Evolutionary conservation across 208 protist species (phyloP).

Genomic region (Blastocrithidia nonstop): DNA sequence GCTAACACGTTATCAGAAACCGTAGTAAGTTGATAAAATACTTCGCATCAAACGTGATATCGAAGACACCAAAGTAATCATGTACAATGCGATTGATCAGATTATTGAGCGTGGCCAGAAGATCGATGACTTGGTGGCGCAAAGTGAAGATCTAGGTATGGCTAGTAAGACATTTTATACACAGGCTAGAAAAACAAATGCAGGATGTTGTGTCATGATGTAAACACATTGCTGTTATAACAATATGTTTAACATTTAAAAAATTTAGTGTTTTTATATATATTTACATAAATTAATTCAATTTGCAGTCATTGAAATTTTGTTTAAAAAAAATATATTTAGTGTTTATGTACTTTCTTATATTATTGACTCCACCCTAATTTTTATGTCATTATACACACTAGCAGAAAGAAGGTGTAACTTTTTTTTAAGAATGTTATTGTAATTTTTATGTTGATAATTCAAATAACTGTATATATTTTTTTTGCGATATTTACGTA

Average conservation of each 20-base stretch:
- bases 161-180: conserved; percentile 86
- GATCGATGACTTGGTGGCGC: conserved; percentile 77
- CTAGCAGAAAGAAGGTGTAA: too few species aligned
- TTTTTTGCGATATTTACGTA: too few species aligned
- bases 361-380: too few species aligned
- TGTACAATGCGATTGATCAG: conserved; percentile 87
- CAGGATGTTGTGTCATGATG: conserved; percentile 77
- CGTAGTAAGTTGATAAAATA: conserved; percentile 82
- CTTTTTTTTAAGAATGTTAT: too few species aligned
- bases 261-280: background rate
- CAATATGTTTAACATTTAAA: conserved; percentile 8
- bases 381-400: too few species aligned
- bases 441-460: too few species aligned
- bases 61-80: conserved; percentile 85
- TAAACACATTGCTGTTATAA: too few species aligned
- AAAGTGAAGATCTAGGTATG: conserved; percentile 66
- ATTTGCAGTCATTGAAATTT: too few species aligned
- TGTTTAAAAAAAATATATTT: too few species aligned
- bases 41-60: conserved; percentile 79
- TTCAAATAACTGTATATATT: too few species aligned
- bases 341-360: too few species aligned
- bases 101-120: conserved; percentile 82
- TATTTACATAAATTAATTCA: conserved; percentile 1
- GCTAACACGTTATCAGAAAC: conserved; percentile 78
- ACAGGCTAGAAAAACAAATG: conserved; percentile 80